Evolutionary conservation across 768 basidiomycete genomes (phyloP).

Genomic region (Leccinellum albellum): DNA sequence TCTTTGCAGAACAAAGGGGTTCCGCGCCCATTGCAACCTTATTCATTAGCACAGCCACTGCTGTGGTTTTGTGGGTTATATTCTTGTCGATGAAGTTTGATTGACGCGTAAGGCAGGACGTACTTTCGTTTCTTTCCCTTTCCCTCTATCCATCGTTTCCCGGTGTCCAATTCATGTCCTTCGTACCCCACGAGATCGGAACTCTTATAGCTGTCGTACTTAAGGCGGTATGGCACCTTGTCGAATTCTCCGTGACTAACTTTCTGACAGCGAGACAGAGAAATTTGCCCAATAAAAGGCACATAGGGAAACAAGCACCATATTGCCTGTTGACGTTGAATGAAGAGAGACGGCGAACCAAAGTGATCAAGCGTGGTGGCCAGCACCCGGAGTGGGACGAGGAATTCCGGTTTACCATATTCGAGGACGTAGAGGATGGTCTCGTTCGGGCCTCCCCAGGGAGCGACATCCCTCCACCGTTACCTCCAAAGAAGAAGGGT

Average conservation of each 20-base stretch:
- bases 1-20: neutral
- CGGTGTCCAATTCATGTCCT: conserved; percentile 43
- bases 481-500: conserved; percentile 61
- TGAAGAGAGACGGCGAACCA: conserved; percentile 82
- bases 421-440: conserved; percentile 67
- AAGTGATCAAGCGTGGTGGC: conserved; percentile 93
- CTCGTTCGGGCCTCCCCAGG: conserved; percentile 39
- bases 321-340: conserved; percentile 82
- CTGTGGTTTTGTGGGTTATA: conserved; percentile 5
- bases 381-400: conserved; percentile 99
- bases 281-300: conserved; percentile 85
- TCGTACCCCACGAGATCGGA: conserved; percentile 73
- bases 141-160: neutral
- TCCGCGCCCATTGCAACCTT: neutral
- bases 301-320: conserved; percentile 96
- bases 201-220: conserved; percentile 92
- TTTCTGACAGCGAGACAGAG: conserved; percentile 46
- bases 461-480: conserved; percentile 56
- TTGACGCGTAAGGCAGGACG: conserved; percentile 20
- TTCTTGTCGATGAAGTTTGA: conserved; percentile 13
- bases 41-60: conserved; percentile 19
- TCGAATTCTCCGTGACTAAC: neutral
- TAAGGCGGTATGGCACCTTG: conserved; percentile 71
- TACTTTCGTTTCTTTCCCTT: conserved; percentile 2
- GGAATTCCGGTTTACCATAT: conserved; percentile 88